phyloP scores from a whole-genome alignment of 805 yeast genomes.

The Lachancea mirantina region DNA sequence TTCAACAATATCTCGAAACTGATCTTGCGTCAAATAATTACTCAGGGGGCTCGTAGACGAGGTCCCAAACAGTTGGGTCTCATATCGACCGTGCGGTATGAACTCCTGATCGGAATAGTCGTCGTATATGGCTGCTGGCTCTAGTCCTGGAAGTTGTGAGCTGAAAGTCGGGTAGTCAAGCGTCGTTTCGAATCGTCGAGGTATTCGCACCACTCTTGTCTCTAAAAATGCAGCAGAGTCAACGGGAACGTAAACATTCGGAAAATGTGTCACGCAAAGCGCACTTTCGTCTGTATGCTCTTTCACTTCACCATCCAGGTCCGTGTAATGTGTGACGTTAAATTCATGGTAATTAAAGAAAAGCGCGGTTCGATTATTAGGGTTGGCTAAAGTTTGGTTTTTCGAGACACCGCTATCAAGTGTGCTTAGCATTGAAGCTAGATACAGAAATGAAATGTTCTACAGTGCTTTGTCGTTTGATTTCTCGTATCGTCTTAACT shows the following conservation, averaged over 20 bases:
- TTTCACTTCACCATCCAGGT: constrained; percentile 9
- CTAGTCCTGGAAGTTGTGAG: constrained; percentile 47
- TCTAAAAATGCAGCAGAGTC: constrained; percentile 25
- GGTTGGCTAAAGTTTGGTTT: constrained; percentile 12
- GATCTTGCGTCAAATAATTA: constrained; percentile 30
- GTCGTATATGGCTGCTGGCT: constrained; percentile 51
- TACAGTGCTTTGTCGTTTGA: background rate
- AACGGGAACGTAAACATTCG: constrained; percentile 42
- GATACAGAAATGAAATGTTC: too few relatives aligned
- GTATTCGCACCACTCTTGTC: constrained; percentile 60
- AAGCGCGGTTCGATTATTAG: constrained; percentile 18
- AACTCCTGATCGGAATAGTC: constrained; percentile 19
- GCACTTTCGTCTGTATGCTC: constrained; percentile 31
- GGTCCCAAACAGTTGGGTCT: constrained; percentile 43
- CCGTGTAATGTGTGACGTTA: constrained; percentile 32
- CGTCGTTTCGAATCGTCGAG: constrained; percentile 41
- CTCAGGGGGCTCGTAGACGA: constrained; percentile 49
- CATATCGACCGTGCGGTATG: constrained; percentile 33
- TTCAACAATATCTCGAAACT: constrained; percentile 37
- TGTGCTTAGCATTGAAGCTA: constrained; percentile 9
- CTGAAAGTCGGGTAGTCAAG: constrained; percentile 49
- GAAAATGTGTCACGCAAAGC: constrained; percentile 58
- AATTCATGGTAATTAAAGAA: constrained; percentile 70
- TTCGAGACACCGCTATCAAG: constrained; percentile 13
- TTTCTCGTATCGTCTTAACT: background rate